Percentiles rank a stretch among this genome's conserved stretches.
Conservation (phyloP, 768 basidiomycete genomes). For the Termitomyces sp. region DNA sequence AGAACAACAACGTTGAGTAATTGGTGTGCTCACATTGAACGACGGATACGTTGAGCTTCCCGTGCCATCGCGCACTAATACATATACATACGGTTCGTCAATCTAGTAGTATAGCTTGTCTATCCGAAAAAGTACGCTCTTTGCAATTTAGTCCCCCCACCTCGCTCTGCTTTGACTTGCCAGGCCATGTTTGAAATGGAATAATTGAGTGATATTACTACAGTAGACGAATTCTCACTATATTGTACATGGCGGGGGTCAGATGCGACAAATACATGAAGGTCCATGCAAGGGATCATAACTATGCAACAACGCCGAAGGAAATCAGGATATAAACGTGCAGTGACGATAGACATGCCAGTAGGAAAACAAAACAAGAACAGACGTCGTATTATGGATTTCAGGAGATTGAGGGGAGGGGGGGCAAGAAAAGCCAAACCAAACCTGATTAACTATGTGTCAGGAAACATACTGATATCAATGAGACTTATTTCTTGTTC, state of each 20-base stretch:
- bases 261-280: conserved; percentile 6
- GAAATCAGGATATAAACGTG: conserved; percentile 5
- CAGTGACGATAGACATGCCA: conserved; percentile 7
- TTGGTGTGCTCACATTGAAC: not conserved
- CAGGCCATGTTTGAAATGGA: not conserved
- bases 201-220: conserved; percentile 12
- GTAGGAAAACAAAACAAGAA: conserved; percentile 10
- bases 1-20: conserved; percentile 15
- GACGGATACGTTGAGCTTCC: not conserved
- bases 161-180: not conserved
- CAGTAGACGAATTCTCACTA: conserved; percentile 5
- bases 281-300: conserved; percentile 7
- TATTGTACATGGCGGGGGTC: conserved; percentile 5
- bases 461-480: conserved; percentile 18
- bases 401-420: not conserved
- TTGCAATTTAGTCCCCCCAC: not conserved
- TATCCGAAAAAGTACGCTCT: conserved; percentile 2
- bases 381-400: conserved; percentile 1
- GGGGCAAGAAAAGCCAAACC: conserved; percentile 14
- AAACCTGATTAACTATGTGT: conserved; percentile 20
- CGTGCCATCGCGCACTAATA: not conserved
- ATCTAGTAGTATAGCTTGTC: not conserved
- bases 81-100: not conserved
- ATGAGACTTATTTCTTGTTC: not conserved
- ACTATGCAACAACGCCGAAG: not conserved